Percentiles rank a stretch among this genome's conserved stretches.
Evolutionary conservation across 768 basidiomycete species (phyloP).

Genomic region (Boletus eberwhitei): DNA sequence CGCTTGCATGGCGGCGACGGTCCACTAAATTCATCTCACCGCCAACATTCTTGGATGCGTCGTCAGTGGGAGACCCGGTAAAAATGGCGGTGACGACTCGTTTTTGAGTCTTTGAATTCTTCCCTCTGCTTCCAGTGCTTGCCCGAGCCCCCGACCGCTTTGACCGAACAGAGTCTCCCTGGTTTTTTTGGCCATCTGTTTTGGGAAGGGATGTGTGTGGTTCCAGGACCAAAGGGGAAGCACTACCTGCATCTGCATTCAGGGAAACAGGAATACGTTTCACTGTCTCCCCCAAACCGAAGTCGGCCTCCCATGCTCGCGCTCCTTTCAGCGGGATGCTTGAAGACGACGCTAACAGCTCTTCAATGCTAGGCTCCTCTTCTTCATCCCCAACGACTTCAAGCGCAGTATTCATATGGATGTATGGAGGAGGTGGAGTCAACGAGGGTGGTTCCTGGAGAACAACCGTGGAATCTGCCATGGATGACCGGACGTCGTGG

Average conservation of each 20-base stretch:
- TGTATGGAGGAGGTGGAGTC: slow-evolving; percentile 19
- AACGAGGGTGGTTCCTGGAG: neutral
- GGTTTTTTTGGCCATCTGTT: neutral
- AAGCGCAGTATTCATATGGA: neutral
- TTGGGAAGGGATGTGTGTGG: neutral
- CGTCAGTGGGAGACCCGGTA: slow-evolving; percentile 14
- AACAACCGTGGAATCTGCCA: neutral
- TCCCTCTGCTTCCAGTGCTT: slow-evolving; percentile 8
- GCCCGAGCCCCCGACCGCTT: neutral
- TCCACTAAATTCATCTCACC: neutral
- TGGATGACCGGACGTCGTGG: neutral
- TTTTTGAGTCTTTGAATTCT: slow-evolving; percentile 7
- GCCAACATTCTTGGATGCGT: neutral
- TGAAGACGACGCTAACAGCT: slow-evolving; percentile 23
- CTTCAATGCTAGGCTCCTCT: slow-evolving; percentile 30
- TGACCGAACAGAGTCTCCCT: neutral
- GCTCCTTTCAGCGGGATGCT: slow-evolving; percentile 23
- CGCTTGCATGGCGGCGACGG: neutral
- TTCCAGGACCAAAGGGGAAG: neutral
- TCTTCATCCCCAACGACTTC: neutral
- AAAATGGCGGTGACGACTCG: slow-evolving; percentile 32
- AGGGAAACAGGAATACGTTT: slow-evolving; percentile 21
- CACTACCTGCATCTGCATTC: neutral
- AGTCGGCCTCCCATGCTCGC: slow-evolving; percentile 32
- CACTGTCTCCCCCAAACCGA: slow-evolving; percentile 29